Percentiles rank a stretch among this genome's conserved stretches.
These are phyloP conservation scores for Morella rubra DNA, from an alignment of 306 rosid species.

Conservation along the genomic window DNA sequence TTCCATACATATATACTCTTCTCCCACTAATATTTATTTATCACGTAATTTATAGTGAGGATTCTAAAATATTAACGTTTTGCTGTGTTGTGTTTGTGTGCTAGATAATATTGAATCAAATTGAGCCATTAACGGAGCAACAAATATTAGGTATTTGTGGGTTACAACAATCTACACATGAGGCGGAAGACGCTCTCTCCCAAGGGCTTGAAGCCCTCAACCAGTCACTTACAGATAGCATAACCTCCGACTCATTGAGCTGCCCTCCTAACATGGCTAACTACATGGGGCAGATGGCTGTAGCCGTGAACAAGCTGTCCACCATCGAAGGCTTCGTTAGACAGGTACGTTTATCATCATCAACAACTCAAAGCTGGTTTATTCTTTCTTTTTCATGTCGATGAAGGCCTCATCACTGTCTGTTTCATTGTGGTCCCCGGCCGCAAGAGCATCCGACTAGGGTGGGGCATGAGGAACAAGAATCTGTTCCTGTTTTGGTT, in stretches of 20 bases:
- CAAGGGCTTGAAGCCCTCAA: slow-evolving; percentile 84
- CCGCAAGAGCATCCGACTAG: slow-evolving; percentile 17
- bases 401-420: background rate
- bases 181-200: slow-evolving; percentile 78
- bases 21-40: background rate
- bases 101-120: slow-evolving; percentile 64
- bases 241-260: slow-evolving; percentile 73
- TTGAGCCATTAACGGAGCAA: slow-evolving; percentile 91
- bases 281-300: slow-evolving; percentile 96
- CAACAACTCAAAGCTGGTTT: background rate
- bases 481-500: slow-evolving; percentile 47
- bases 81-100: background rate
- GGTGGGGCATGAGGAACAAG: slow-evolving; percentile 44
- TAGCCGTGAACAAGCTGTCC: slow-evolving; percentile 89
- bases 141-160: slow-evolving; percentile 80
- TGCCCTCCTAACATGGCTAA: slow-evolving; percentile 79
- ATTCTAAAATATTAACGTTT: background rate
- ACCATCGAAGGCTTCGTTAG: slow-evolving; percentile 78
- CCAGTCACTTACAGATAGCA: slow-evolving; percentile 71
- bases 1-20: background rate
- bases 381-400: too few species aligned
- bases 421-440: slow-evolving; percentile 40
- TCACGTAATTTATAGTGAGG: background rate
- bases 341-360: slow-evolving; percentile 58
- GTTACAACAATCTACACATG: slow-evolving; percentile 86